Evolutionary conservation across 2,329 filamentous ascomycete genomes (phyloP).

Genomic region (Dactylellina haptotyla): DNA sequence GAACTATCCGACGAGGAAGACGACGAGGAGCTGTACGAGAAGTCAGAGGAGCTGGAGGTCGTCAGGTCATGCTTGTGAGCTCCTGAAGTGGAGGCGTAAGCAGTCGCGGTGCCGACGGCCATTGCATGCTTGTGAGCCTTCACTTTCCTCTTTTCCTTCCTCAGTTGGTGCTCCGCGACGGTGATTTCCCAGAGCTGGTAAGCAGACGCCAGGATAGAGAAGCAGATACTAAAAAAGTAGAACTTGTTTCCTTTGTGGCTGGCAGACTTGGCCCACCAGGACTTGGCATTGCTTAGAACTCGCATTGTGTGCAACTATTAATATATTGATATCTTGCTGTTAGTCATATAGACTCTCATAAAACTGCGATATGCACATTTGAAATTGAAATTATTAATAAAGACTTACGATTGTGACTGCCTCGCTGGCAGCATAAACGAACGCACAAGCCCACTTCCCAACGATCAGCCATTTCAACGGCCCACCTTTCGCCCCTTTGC

Average conservation of each 20-base stretch:
- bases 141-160: constrained; percentile 19
- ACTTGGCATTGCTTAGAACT: constrained; percentile 38
- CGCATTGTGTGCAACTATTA: constrained; percentile 44
- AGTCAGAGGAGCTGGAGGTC: constrained; percentile 1
- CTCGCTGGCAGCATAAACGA: constrained; percentile 46
- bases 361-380: background rate
- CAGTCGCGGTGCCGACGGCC: constrained; percentile 20
- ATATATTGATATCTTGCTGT: background rate
- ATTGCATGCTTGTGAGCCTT: constrained; percentile 33
- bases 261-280: constrained; percentile 32
- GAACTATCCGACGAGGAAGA: constrained; percentile 13
- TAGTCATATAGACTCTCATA: background rate
- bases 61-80: no score
- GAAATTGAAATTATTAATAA: no score
- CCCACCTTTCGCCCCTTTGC: constrained; percentile 35
- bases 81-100: constrained; percentile 6
- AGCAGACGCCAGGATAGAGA: constrained; percentile 48
- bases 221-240: constrained; percentile 47
- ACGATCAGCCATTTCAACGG: constrained; percentile 51
- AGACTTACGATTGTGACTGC: constrained; percentile 44
- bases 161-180: constrained; percentile 20
- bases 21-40: constrained; percentile 5
- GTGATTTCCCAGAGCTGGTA: constrained; percentile 50
- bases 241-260: constrained; percentile 43
- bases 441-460: constrained; percentile 52